These are phyloP conservation scores for Zygoascus meyerae DNA, from an alignment of 1,139 yeast genomes.

Conservation along the genomic window DNA sequence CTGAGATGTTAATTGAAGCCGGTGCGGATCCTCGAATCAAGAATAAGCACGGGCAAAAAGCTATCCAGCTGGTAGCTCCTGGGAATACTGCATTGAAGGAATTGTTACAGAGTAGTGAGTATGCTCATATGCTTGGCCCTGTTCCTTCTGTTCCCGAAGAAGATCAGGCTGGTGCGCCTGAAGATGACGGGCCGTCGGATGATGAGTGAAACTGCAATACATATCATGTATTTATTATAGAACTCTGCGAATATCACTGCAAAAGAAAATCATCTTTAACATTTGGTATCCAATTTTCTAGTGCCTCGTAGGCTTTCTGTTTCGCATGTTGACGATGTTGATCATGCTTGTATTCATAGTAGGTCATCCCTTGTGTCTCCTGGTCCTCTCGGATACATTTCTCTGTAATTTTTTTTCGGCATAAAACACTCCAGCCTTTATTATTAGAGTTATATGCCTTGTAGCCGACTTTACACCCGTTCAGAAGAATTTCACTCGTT, in stretches of 20 bases:
- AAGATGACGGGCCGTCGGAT: constrained; percentile 15
- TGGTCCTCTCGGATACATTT: background rate
- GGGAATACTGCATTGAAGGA: constrained; percentile 51
- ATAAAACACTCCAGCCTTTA: constrained; percentile 20
- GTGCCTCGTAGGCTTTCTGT: constrained; percentile 20
- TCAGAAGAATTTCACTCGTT: constrained; percentile 18
- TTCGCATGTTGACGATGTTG: constrained; percentile 21
- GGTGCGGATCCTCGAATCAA: constrained; percentile 74
- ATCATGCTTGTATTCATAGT: constrained; percentile 16
- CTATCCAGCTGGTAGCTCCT: constrained; percentile 60
- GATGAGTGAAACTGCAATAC: constrained; percentile 4
- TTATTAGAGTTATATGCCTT: constrained; percentile 25
- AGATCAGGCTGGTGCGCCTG: constrained; percentile 21
- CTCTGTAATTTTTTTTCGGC: constrained; percentile 14
- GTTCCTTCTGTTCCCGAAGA: constrained; percentile 26
- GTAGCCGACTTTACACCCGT: constrained; percentile 34
- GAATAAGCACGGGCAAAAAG: constrained; percentile 61
- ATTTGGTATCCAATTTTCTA: constrained; percentile 29
- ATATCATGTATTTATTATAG: background rate
- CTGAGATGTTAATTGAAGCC: constrained; percentile 81
- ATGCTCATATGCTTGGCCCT: constrained; percentile 45
- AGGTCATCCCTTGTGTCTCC: constrained; percentile 1
- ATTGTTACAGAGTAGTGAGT: constrained; percentile 75
- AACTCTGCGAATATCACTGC: background rate
- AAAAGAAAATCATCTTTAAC: constrained; percentile 27